Percentiles rank a stretch among this genome's conserved stretches.
Conservation (phyloP, 208 protist genomes). For the Trypanosoma brucei region DNA sequence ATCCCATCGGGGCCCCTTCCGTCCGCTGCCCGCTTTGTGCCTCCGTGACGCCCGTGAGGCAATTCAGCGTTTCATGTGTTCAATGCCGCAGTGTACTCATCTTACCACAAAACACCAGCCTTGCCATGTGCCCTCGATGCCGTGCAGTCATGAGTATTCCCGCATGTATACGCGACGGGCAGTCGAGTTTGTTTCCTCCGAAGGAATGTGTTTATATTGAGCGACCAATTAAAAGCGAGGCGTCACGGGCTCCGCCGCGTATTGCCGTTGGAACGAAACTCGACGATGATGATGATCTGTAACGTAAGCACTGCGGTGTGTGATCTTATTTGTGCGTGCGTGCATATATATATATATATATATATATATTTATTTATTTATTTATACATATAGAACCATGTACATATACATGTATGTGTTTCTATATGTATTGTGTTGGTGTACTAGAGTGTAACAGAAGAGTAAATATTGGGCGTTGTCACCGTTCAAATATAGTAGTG, state of each 20-base stretch:
- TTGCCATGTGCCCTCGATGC: slow-evolving; percentile 82
- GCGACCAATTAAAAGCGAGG: slow-evolving; percentile 43
- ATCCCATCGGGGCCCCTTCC: slow-evolving; percentile 76
- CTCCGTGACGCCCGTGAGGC: slow-evolving; percentile 70
- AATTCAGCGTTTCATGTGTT: slow-evolving; percentile 80
- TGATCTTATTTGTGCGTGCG: slow-evolving; percentile 6
- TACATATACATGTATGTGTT: too few species aligned
- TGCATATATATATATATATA: background rate
- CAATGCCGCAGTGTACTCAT: slow-evolving; percentile 81
- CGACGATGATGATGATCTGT: slow-evolving; percentile 29
- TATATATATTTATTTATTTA: background rate
- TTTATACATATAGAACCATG: too few species aligned
- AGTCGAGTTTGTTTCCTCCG: slow-evolving; percentile 41
- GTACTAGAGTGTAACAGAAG: too few species aligned
- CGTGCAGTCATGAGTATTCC: slow-evolving; percentile 84
- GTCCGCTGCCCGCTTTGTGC: slow-evolving; percentile 84
- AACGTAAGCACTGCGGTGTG: background rate
- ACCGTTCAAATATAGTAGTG: too few species aligned
- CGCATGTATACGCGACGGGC: slow-evolving; percentile 68
- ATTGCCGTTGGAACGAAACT: slow-evolving; percentile 71
- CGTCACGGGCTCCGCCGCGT: slow-evolving; percentile 38
- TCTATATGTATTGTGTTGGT: too few species aligned
- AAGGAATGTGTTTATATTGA: slow-evolving; percentile 85
- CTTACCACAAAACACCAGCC: slow-evolving; percentile 77
- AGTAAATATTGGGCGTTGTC: too few species aligned